A percentile compares a stretch with the other conserved stretches of the same genome.
Conservation (phyloP, 179 eudicot genomes). For the Nepenthes alata region DNA sequence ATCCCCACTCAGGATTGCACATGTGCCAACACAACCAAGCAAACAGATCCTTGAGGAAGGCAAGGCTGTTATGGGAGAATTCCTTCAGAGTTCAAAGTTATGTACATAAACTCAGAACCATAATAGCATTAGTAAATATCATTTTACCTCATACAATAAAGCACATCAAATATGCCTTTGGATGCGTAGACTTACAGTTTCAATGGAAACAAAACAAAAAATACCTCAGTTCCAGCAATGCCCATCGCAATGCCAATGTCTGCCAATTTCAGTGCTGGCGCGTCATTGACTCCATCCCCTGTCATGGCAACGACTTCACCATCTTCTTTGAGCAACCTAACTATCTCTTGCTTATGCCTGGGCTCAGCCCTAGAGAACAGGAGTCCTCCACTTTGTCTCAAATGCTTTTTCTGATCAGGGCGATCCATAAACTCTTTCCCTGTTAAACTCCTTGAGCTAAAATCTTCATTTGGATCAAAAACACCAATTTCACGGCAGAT, state of each 20-base stretch:
- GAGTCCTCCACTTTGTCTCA: conserved; percentile 35
- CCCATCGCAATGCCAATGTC: conserved; percentile 99
- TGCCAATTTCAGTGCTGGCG: conserved; percentile 90
- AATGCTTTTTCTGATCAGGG: conserved; percentile 27
- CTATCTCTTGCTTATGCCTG: conserved; percentile 41
- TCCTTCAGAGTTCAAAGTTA: not conserved
- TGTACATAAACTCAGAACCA: not conserved
- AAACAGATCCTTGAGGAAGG: too few relatives aligned
- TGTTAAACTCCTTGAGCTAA: conserved; percentile 32
- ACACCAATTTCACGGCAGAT: conserved; percentile 48
- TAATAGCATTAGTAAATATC: not conserved
- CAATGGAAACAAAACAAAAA: not conserved
- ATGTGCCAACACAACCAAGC: too few relatives aligned
- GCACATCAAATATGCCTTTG: too few relatives aligned
- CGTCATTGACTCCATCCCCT: conserved; percentile 98
- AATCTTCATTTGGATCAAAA: conserved; percentile 32
- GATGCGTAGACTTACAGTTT: not conserved
- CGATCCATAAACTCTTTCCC: conserved; percentile 40
- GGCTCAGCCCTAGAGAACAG: conserved; percentile 50
- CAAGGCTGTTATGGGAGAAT: too few relatives aligned
- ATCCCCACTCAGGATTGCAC: too few relatives aligned
- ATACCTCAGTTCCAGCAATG: conserved; percentile 94
- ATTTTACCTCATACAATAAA: too few relatives aligned
- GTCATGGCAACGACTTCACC: conserved; percentile 99
- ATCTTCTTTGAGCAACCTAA: conserved; percentile 48